Evolutionary conservation across 1,139 yeast genomes (phyloP).

Genomic region (Magnusiomyces tetraspermus): DNA sequence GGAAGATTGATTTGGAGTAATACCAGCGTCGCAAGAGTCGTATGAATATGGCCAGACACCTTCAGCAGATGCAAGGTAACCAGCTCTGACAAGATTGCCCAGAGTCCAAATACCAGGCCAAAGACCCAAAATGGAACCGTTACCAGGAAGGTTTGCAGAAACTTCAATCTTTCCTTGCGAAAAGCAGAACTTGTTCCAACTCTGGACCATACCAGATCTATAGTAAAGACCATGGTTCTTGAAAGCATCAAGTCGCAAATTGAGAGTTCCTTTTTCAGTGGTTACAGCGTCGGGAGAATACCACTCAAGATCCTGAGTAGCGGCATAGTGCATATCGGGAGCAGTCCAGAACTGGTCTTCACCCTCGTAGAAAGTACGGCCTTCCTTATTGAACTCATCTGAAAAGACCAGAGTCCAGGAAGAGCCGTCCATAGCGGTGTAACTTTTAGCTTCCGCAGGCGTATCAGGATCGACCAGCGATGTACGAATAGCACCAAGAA

Average conservation of each 20-base stretch:
- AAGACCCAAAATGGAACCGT: slow-evolving; percentile 58
- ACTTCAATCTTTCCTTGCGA: slow-evolving; percentile 66
- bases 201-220: slow-evolving; percentile 76
- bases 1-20: slow-evolving; percentile 76
- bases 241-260: slow-evolving; percentile 63
- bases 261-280: slow-evolving; percentile 58
- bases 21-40: slow-evolving; percentile 74
- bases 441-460: slow-evolving; percentile 45
- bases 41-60: slow-evolving; percentile 94
- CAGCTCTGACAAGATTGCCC: slow-evolving; percentile 82
- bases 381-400: slow-evolving; percentile 76
- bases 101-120: slow-evolving; percentile 93
- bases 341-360: slow-evolving; percentile 82
- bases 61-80: slow-evolving; percentile 66
- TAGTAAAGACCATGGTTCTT: slow-evolving; percentile 62
- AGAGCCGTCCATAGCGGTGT: slow-evolving; percentile 45
- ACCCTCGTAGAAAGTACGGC: slow-evolving; percentile 72
- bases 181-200: slow-evolving; percentile 77
- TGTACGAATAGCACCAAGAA: slow-evolving; percentile 52
- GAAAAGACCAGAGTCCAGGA: slow-evolving; percentile 64
- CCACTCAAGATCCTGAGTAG: slow-evolving; percentile 81
- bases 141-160: slow-evolving; percentile 62
- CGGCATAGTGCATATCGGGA: slow-evolving; percentile 65
- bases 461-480: slow-evolving; percentile 69
- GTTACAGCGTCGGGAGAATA: slow-evolving; percentile 74